Percentiles rank a stretch among this genome's conserved stretches.
Evolutionary conservation across 441 rosid genomes (phyloP).

Genomic region (Adansonia gregorii): DNA sequence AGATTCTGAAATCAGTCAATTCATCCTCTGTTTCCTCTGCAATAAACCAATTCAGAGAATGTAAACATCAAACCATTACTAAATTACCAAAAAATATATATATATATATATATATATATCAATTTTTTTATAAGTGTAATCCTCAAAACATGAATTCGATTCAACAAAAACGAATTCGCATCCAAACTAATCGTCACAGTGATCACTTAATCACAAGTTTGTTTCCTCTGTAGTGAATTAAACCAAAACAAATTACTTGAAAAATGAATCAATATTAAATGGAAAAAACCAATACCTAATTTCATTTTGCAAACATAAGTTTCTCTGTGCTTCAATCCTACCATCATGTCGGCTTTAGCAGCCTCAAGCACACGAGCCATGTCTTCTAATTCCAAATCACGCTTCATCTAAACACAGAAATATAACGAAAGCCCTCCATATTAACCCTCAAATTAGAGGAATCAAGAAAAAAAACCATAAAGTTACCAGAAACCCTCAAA

Average conservation of each 20-base stretch:
- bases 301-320: slow-evolving; percentile 50
- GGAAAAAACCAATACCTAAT: slow-evolving; percentile 48
- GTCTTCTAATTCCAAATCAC: slow-evolving; percentile 47
- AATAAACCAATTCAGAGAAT: slow-evolving; percentile 21
- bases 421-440: background rate
- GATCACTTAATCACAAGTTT: background rate
- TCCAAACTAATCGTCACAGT: background rate
- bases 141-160: background rate
- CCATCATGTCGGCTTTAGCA: slow-evolving; percentile 56
- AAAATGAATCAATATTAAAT: background rate
- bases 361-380: slow-evolving; percentile 49
- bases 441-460: background rate
- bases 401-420: slow-evolving; percentile 46
- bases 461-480: slow-evolving; percentile 10
- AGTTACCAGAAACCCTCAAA: background rate
- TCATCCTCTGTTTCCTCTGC: slow-evolving; percentile 69
- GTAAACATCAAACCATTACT: background rate
- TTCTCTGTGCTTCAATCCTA: slow-evolving; percentile 63
- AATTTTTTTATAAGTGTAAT: background rate
- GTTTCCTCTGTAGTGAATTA: background rate
- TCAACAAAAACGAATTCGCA: background rate
- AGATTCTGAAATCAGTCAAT: slow-evolving; percentile 62
- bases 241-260: no score
- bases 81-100: background rate
- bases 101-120: no score